Evolutionary conservation across 148 eudicot species (phyloP), one percentile per base, ranked within the genome.

Genomic region (Drosera capensis): DNA sequence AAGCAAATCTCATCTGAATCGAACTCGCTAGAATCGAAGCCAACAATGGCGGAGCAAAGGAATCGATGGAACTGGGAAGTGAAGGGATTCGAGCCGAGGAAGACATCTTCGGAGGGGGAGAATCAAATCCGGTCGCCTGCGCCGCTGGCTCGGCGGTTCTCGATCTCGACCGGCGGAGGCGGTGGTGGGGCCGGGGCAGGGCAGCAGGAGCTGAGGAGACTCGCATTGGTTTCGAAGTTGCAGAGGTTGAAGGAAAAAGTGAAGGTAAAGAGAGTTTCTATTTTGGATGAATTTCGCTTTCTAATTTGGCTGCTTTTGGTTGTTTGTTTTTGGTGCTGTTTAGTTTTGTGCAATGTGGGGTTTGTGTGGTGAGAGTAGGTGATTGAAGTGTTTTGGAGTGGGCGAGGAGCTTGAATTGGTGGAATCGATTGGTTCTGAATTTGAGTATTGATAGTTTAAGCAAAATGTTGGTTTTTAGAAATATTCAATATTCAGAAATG

Each of bases 41-140:
- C 16, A 18, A 37, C 14, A 52, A 74, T 73, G 80, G 64, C 63
- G 68, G 86, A 83, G 39, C 75, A 68, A 70, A 74, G 56, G 54
- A 74, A 66, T 48, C 73, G 73, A 48, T 88, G 96, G 96, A 83
- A 55, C 41, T 88, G 96, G 96, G 92, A 88, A 43, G 96, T 88
- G 24, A 45, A 85, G 12, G 96, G 96, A 1, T 88, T 88, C 36
- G 82, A 80, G 35, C 86, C 94, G 8, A 64, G 75, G 67, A 78
- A 64, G 56, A 23, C 21, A 2, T 16, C 55, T 44, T 79, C 67
- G 56, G 48, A 25, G 8, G 70, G 61, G 7, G 75, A 70, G 44
- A 69, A 48, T 25, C 45, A 30, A 44, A 62, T 52, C 9, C 48
- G 40, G 6, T 19, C 55, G 52, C 54, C 86, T 3, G 8, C 73